phyloP scores from a whole-genome alignment of 768 basidiomycete species.

The Leccinum incarnatum region DNA sequence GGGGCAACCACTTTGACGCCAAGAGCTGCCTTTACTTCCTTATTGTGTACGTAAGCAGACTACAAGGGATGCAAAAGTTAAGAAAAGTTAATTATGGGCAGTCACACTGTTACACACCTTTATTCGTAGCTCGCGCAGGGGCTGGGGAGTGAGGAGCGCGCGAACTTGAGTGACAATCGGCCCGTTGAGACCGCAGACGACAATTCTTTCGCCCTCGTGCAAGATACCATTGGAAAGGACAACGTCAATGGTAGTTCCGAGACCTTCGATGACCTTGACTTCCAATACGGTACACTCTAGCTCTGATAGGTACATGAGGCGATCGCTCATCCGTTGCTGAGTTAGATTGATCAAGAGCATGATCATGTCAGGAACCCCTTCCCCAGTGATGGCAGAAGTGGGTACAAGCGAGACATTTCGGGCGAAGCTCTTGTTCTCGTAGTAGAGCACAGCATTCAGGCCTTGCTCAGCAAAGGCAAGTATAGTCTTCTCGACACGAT shows the following conservation, averaged over 20 bases:
- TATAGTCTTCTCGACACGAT: slow-evolving; percentile 79
- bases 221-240: slow-evolving; percentile 93
- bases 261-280: slow-evolving; percentile 97
- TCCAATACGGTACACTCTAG: slow-evolving; percentile 97
- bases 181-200: slow-evolving; percentile 95
- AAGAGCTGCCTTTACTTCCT: slow-evolving; percentile 93
- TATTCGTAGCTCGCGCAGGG: slow-evolving; percentile 90
- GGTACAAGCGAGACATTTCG: slow-evolving; percentile 95
- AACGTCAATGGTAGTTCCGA: slow-evolving; percentile 97
- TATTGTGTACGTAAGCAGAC: slow-evolving; percentile 97
- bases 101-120: slow-evolving; percentile 59
- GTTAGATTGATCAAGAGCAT: slow-evolving; percentile 97
- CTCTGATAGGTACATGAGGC: slow-evolving; percentile 96
- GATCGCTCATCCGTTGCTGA: slow-evolving; percentile 96
- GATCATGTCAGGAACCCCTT: slow-evolving; percentile 99
- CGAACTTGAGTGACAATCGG: slow-evolving; percentile 95
- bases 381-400: slow-evolving; percentile 96
- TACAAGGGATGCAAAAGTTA: slow-evolving; percentile 30
- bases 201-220: slow-evolving; percentile 89
- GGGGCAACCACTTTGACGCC: slow-evolving; percentile 95
- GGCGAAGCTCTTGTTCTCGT: slow-evolving; percentile 95
- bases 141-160: slow-evolving; percentile 93
- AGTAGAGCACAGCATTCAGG: slow-evolving; percentile 91
- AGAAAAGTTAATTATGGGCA: neutral
- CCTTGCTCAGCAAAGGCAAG: slow-evolving; percentile 98